Percentiles rank a stretch among this genome's conserved stretches.
Evolutionary conservation across 352 stramenopile species (phyloP).

Genomic region (Halophytophthora batemanensis): DNA sequence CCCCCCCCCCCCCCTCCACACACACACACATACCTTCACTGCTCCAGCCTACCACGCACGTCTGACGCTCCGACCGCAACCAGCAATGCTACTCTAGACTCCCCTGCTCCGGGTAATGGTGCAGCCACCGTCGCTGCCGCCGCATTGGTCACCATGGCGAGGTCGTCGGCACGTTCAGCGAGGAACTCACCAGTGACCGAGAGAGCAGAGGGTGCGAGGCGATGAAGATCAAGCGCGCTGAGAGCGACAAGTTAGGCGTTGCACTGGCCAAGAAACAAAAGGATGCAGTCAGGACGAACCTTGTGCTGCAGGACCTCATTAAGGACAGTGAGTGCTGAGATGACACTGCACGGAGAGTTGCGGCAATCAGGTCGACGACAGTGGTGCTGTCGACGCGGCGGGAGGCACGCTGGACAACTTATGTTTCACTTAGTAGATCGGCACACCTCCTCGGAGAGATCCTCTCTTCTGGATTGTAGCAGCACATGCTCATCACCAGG

Average conservation of each 20-base stretch:
- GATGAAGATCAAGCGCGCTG: slow-evolving; percentile 69
- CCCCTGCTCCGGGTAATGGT: background rate
- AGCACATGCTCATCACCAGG: too few species aligned
- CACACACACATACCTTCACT: too few species aligned
- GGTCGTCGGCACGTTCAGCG: slow-evolving; percentile 47
- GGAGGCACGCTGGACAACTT: background rate
- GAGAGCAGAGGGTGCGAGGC: slow-evolving; percentile 76
- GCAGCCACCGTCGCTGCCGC: background rate
- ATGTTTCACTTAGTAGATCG: too few species aligned
- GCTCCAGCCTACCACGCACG: too few species aligned
- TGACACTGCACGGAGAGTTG: slow-evolving; percentile 39
- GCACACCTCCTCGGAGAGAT: too few species aligned
- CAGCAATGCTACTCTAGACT: slow-evolving; percentile 26
- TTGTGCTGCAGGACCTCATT: slow-evolving; percentile 69
- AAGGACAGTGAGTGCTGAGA: slow-evolving; percentile 72
- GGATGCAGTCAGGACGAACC: slow-evolving; percentile 57
- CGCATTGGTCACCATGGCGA: slow-evolving; percentile 46
- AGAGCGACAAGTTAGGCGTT: slow-evolving; percentile 75
- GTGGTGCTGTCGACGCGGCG: background rate
- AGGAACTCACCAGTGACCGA: slow-evolving; percentile 73
- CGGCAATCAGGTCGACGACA: slow-evolving; percentile 26
- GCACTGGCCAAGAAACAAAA: slow-evolving; percentile 60
- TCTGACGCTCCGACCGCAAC: slow-evolving; percentile 39
- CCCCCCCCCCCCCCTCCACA: too few species aligned
- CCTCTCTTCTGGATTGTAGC: too few species aligned